phyloP scores from a whole-genome alignment of 805 yeast species.

The Ogataea siamensis region DNA sequence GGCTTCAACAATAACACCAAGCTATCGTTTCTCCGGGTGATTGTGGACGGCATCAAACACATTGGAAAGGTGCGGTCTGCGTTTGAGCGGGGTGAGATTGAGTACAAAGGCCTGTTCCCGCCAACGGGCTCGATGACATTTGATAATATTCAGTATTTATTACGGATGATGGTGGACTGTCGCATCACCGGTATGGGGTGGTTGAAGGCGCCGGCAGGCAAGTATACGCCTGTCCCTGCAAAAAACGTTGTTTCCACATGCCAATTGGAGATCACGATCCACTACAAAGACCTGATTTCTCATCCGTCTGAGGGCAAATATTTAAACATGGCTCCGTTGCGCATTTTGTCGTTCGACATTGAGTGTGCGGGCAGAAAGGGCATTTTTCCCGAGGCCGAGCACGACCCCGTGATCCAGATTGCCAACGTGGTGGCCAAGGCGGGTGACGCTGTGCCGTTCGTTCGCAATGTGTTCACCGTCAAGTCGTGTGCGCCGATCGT shows the following conservation, averaged over 20 bases:
- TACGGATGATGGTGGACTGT: constrained; percentile 90
- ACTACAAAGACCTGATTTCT: constrained; percentile 65
- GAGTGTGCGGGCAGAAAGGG: constrained; percentile 99
- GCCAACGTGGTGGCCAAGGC: constrained; percentile 88
- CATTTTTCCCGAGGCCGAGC: constrained; percentile 90
- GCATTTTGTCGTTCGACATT: constrained; percentile 92
- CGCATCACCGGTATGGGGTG: constrained; percentile 95
- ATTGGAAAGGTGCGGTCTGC: constrained; percentile 70
- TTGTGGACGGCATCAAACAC: constrained; percentile 61
- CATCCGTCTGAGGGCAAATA: constrained; percentile 93
- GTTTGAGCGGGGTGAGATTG: constrained; percentile 79
- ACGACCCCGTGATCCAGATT: constrained; percentile 94
- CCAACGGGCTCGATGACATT: constrained; percentile 65
- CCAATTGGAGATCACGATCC: constrained; percentile 77
- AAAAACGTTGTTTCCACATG: constrained; percentile 59
- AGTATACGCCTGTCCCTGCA: constrained; percentile 49
- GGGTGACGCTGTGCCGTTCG: constrained; percentile 85
- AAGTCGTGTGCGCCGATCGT: constrained; percentile 89
- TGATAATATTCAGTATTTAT: constrained; percentile 83
- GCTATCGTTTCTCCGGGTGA: constrained; percentile 75
- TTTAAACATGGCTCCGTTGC: constrained; percentile 88
- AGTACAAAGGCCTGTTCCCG: constrained; percentile 62
- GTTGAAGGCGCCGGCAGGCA: constrained; percentile 82
- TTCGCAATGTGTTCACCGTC: constrained; percentile 92
- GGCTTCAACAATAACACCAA: constrained; percentile 80